A percentile compares a stretch with the other conserved stretches of the same genome.
phyloP scores from a whole-genome alignment of 2,329 filamentous ascomycete genomes.

The Colletotrichum falcatum region DNA sequence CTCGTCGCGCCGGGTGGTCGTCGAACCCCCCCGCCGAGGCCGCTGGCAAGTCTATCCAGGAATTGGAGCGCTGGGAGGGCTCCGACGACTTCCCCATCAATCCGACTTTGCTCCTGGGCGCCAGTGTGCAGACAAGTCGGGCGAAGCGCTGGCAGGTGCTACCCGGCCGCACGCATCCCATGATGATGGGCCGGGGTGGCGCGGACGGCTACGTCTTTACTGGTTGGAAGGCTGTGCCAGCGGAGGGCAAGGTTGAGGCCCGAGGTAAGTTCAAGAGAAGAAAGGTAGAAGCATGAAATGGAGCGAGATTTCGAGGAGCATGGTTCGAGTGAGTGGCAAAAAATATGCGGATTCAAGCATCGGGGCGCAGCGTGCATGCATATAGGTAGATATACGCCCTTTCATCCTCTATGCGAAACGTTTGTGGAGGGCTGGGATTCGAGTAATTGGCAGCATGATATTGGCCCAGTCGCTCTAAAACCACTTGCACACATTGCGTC shows the following conservation, averaged over 20 bases:
- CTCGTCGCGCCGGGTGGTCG: conserved; percentile 81
- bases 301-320: background rate
- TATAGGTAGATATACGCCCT: conserved; percentile 32
- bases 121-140: conserved; percentile 83
- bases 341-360: background rate
- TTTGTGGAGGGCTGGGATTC: conserved; percentile 3
- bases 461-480: conserved; percentile 34
- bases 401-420: conserved; percentile 17
- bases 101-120: conserved; percentile 83
- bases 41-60: conserved; percentile 57
- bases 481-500: background rate
- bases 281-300: conserved; percentile 60
- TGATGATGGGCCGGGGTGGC: conserved; percentile 91
- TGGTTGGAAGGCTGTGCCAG: conserved; percentile 82
- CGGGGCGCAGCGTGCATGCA: conserved; percentile 18
- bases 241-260: conserved; percentile 83
- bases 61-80: conserved; percentile 69
- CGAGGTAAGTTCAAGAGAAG: conserved; percentile 82
- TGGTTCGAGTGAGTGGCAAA: background rate
- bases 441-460: conserved; percentile 34
- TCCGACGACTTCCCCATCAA: conserved; percentile 86
- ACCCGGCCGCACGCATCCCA: conserved; percentile 89
- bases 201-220: conserved; percentile 93
- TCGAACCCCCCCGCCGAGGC: conserved; percentile 61
- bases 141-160: conserved; percentile 90